Evolutionary conservation across 2,329 filamentous ascomycete genomes (phyloP), one percentile per base, ranked within the genome.

Genomic region (Didymella arachidicola): DNA sequence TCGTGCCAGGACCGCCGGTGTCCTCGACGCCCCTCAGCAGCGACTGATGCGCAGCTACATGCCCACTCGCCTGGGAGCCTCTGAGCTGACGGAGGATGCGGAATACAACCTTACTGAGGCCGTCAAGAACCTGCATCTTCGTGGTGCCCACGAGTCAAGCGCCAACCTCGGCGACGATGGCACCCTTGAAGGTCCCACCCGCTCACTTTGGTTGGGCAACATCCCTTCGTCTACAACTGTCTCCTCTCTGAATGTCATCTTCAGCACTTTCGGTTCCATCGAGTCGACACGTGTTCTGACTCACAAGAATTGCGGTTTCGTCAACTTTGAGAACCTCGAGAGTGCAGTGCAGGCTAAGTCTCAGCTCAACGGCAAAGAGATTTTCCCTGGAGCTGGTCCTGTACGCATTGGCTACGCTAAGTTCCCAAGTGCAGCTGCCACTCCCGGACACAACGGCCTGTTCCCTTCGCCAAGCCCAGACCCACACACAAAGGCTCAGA

Each of bases 261-360:
- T 99, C 81, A 91, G 92, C 76, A 86, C 89, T n/a, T 96, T 95
- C 67, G 95, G 95, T 10, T 86, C 90, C 3, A 97, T 99, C 63
- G 85, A 95, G 65, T 97, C 94, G 3, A 94, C 92, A 27, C 87
- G 95, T 64, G 95, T 99, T 4, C 83, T 99, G 61, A 98, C 95
- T 0, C 93, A 99, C 82, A 99, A 99, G 84, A 98, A 97, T 79
- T 99, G 95, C 75, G 95, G 94, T 3, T 99, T 99, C 69, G 94
- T 99, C 74, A 99, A 99, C 78, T 99, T 97, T 72, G 93, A 98
- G 78, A 89, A 87, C 59, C 80, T 95, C 29, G 93, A 98, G 65
- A 96, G 92, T 74, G 95, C 95, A 55, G 89, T 97, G 38, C 88
- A 92, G 60, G 95, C 95, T 16, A 96, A 94, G 76, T 88, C 88